A percentile compares a stretch with the other conserved stretches of the same genome.
Conservation (phyloP, 164 flowering plant species). For the Buxus sempervirens region DNA sequence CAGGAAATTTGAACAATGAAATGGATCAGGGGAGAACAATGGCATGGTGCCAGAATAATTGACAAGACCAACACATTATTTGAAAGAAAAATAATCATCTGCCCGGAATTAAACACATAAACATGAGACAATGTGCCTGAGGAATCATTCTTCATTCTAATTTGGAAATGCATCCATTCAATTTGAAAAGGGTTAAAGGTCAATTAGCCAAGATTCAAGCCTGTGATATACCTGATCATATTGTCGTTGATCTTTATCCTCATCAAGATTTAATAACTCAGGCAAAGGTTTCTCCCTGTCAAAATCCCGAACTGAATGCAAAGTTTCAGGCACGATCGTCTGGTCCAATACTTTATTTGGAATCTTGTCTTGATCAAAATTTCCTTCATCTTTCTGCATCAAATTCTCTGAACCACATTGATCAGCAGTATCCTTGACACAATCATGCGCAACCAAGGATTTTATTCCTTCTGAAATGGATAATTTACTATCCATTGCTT, state of each 20-base stretch:
- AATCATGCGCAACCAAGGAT: slow-evolving; percentile 15
- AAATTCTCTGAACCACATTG: slow-evolving; percentile 16
- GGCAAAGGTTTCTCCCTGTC: background rate
- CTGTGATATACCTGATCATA: slow-evolving; percentile 33
- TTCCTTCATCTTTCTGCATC: slow-evolving; percentile 14
- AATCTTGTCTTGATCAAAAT: slow-evolving; percentile 9
- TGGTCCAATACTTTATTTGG: slow-evolving; percentile 14
- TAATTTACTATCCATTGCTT: slow-evolving; percentile 6
- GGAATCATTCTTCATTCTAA: background rate
- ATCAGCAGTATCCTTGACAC: slow-evolving; percentile 5
- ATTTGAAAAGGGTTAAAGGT: background rate
- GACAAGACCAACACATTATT: background rate
- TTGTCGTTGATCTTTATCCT: slow-evolving; percentile 15
- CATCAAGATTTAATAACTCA: slow-evolving; percentile 13
- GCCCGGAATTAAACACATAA: background rate
- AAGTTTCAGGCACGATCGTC: slow-evolving; percentile 17
- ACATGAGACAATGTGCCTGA: background rate
- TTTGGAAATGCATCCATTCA: background rate
- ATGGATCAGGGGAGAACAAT: too few relatives aligned
- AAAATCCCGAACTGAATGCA: slow-evolving; percentile 15
- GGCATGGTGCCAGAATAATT: background rate
- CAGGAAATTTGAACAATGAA: background rate
- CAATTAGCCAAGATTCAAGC: background rate
- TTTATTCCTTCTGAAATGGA: slow-evolving; percentile 11
- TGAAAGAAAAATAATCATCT: background rate